phyloP scores from a whole-genome alignment of 2,329 filamentous ascomycete genomes.

The Diaporthe amygdali region DNA sequence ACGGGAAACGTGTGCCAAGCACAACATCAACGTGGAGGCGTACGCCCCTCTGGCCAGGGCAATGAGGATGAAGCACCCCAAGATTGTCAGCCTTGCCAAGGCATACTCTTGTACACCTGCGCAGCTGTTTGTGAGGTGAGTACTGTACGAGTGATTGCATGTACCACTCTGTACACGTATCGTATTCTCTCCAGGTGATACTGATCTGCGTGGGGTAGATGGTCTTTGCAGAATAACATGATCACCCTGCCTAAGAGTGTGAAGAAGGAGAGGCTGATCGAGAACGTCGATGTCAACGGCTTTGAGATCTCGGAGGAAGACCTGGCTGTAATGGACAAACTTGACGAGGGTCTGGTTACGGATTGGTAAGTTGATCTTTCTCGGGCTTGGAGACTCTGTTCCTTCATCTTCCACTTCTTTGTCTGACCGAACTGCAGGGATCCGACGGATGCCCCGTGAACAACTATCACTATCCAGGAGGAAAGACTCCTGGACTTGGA shows the following conservation, averaged over 20 bases:
- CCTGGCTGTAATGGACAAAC: slow-evolving; percentile 63
- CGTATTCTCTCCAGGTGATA: not conserved
- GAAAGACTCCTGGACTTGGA: too few species aligned
- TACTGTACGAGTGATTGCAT: not conserved
- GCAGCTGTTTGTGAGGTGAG: slow-evolving; percentile 70
- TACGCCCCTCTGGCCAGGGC: slow-evolving; percentile 80
- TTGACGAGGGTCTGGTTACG: slow-evolving; percentile 77
- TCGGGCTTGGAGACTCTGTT: not conserved
- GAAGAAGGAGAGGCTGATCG: slow-evolving; percentile 63
- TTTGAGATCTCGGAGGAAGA: slow-evolving; percentile 69
- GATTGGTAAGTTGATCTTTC: slow-evolving; percentile 55
- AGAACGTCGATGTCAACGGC: slow-evolving; percentile 66
- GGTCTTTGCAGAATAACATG: slow-evolving; percentile 77
- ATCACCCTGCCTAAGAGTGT: slow-evolving; percentile 78
- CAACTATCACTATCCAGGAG: not conserved
- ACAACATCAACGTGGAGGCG: slow-evolving; percentile 76
- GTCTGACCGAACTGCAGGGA: slow-evolving; percentile 24
- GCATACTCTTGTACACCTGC: slow-evolving; percentile 75
- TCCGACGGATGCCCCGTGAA: slow-evolving; percentile 29
- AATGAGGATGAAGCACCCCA: slow-evolving; percentile 71
- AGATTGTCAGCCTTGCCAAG: slow-evolving; percentile 64
- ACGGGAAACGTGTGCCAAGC: slow-evolving; percentile 65
- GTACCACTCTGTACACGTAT: not conserved
- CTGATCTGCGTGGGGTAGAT: slow-evolving; percentile 48
- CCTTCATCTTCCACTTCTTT: not conserved